These are phyloP conservation scores for Phytopythium cucurbitacearum DNA, from an alignment of 352 stramenopile species.

Conservation along the genomic window DNA sequence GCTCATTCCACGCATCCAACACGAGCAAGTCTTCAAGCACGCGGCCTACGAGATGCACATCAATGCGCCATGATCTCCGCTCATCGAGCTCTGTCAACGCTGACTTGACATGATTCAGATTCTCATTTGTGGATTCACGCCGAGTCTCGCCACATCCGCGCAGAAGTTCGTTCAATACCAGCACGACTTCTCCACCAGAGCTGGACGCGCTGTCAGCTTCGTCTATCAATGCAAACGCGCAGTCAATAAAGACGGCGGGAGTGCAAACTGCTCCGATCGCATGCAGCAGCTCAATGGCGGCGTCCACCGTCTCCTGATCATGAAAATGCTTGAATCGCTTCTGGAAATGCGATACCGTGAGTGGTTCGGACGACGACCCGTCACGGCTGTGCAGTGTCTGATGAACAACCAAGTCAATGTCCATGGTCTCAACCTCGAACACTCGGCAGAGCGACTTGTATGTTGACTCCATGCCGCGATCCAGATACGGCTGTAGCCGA, in stretches of 20 bases:
- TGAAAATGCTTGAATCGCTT: slow-evolving; percentile 74
- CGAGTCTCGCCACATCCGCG: slow-evolving; percentile 15
- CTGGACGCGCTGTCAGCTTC: slow-evolving; percentile 1
- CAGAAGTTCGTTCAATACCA: slow-evolving; percentile 69
- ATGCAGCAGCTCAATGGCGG: slow-evolving; percentile 40
- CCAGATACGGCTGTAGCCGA: slow-evolving; percentile 36
- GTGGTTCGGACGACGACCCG: background rate
- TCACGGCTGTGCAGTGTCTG: slow-evolving; percentile 18
- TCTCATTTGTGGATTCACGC: too few relatives aligned
- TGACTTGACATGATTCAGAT: too few relatives aligned
- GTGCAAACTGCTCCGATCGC: slow-evolving; percentile 42
- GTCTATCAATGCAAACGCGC: slow-evolving; percentile 42
- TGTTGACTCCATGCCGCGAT: slow-evolving; percentile 44
- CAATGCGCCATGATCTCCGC: slow-evolving; percentile 14
- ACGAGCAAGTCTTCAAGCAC: slow-evolving; percentile 71
- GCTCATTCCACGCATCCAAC: slow-evolving; percentile 40
- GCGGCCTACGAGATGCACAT: slow-evolving; percentile 64
- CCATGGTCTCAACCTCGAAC: slow-evolving; percentile 56
- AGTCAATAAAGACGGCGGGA: slow-evolving; percentile 64
- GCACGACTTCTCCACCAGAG: slow-evolving; percentile 31
- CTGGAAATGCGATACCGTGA: slow-evolving; percentile 71
- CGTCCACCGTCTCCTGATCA: slow-evolving; percentile 53
- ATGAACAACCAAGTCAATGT: slow-evolving; percentile 72
- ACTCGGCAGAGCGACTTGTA: slow-evolving; percentile 44
- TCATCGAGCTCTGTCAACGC: too few relatives aligned